Base-by-base conservation (phyloP, 208 protist genomes). In the Trypanosoma melophagium region DNA sequence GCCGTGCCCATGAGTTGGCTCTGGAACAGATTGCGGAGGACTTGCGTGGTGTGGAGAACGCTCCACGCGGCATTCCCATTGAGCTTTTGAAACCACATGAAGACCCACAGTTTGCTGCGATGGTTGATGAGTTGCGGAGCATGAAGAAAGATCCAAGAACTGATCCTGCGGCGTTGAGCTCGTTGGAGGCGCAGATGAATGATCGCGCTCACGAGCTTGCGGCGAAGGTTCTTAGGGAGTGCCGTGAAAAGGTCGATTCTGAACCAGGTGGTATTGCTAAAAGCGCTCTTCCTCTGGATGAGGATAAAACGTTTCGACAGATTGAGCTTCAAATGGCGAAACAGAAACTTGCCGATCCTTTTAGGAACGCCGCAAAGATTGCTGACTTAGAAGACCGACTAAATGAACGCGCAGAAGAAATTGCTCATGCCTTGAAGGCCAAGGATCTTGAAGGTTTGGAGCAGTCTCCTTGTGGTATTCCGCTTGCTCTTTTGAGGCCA, bases 161-260 rank as follows among this genome's bases (percentile, higher is more conserved):
- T 14, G 41, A 71, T 35, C 35, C 50, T 25, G 10, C 42, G 1
- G 21, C 2, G 19, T 22, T 71, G 1, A 28, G 19, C 24, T 45
- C 25, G 1, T 57, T 71, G 44, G 35, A 62, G 28, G 42, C 0
- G 7, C 35, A 85, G 64, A 83, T 95, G 77, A 89, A 86, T 69
- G 77, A 91, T 63, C 85, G 86, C 40, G 84, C 78, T 10, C 73
- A 83, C 40, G 82, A 88, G 67, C 74, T 95, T 41, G 89, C 89
- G 1, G 71, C 75, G 45, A 72, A 69, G 17, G 77, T 86, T 8
- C n/a, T 63, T 47, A 12, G 14, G 12, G 19, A 22, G 2, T 60
- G 56, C 47, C 58, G 69, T 9, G 58, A 71, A 21, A 72, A 88
- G 65, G 74, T 95, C 13, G 61, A 80, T 14, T 55, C 73, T 17